Conservation (phyloP, 2,329 filamentous ascomycete genomes). For the Exophiala spinifera region DNA sequence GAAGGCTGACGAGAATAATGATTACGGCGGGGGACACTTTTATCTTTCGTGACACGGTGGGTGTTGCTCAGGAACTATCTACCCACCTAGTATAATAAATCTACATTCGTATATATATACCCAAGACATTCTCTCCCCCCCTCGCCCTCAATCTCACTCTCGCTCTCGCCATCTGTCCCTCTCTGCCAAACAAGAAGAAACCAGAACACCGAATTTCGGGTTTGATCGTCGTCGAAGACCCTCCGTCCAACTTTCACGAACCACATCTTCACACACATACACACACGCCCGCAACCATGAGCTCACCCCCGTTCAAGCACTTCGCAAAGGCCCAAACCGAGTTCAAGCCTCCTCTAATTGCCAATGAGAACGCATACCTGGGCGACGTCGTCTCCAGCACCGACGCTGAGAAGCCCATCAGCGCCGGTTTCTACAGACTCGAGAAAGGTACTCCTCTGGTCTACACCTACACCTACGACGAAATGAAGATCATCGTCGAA, state of each 20-base stretch:
- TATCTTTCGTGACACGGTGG: too few species aligned
- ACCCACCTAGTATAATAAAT: too few species aligned
- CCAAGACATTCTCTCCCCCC: too few species aligned
- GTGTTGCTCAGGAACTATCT: too few species aligned
- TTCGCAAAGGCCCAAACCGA: constrained; percentile 56
- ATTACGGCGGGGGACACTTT: too few species aligned
- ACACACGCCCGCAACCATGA: constrained; percentile 9
- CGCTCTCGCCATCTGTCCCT: too few species aligned
- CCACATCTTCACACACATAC: not conserved
- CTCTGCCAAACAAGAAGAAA: too few species aligned
- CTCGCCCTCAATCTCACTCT: too few species aligned
- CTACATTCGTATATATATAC: too few species aligned
- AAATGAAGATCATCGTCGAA: constrained; percentile 72
- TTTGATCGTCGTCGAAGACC: too few species aligned
- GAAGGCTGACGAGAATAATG: constrained; percentile 8
- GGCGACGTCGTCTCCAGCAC: constrained; percentile 60
- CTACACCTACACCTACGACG: constrained; percentile 68
- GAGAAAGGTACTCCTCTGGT: constrained; percentile 65
- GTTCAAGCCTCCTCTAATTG: constrained; percentile 64
- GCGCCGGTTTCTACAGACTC: constrained; percentile 63
- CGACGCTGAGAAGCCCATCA: constrained; percentile 59
- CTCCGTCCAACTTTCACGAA: too few species aligned
- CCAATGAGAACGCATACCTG: constrained; percentile 66
- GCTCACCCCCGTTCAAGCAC: constrained; percentile 40
- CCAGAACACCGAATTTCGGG: too few species aligned